phyloP scores from a whole-genome alignment of 352 stramenopile genomes.

The Globisporangium rhizosaccharum region DNA sequence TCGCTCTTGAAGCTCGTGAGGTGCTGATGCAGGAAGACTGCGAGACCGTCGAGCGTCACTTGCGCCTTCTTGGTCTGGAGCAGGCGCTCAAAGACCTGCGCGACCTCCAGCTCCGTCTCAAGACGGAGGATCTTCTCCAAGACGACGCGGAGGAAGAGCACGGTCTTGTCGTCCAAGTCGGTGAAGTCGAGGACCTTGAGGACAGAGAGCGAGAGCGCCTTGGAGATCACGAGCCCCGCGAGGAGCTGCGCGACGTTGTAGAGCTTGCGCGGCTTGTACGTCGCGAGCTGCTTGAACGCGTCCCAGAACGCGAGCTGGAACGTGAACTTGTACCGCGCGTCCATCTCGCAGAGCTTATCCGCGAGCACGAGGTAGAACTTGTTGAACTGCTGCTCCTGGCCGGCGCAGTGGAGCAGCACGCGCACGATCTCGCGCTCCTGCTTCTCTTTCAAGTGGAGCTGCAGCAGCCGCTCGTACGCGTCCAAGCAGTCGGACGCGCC shows the following conservation, averaged over 20 bases:
- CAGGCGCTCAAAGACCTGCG: conserved; percentile 67
- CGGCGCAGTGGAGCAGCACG: conserved; percentile 93
- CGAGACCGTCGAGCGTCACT: conserved; percentile 70
- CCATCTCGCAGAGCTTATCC: conserved; percentile 91
- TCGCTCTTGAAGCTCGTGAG: conserved; percentile 55
- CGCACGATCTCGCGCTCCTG: conserved; percentile 92
- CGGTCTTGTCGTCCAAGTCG: conserved; percentile 71
- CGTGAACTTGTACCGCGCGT: conserved; percentile 94
- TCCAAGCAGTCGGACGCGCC: conserved; percentile 93
- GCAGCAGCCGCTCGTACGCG: conserved; percentile 93
- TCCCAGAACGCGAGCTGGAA: conserved; percentile 97
- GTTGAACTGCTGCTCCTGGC: conserved; percentile 89
- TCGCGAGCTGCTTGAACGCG: conserved; percentile 91
- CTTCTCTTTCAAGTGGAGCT: conserved; percentile 88
- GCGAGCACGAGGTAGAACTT: conserved; percentile 94
- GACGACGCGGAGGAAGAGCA: conserved; percentile 88
- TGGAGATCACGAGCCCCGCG: conserved; percentile 62
- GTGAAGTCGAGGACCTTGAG: conserved; percentile 93
- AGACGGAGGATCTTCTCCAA: conserved; percentile 69
- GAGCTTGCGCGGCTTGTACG: conserved; percentile 77
- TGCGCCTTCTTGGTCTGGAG: conserved; percentile 78
- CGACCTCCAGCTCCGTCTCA: conserved; percentile 59
- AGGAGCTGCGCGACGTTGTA: conserved; percentile 90
- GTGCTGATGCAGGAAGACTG: conserved; percentile 80
- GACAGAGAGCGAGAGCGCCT: conserved; percentile 70